Evolutionary conservation across 192 early-diverging fungal genomes (phyloP), one percentile per base, ranked within the genome.

Genomic region (Umbelopsis ramanniana): DNA sequence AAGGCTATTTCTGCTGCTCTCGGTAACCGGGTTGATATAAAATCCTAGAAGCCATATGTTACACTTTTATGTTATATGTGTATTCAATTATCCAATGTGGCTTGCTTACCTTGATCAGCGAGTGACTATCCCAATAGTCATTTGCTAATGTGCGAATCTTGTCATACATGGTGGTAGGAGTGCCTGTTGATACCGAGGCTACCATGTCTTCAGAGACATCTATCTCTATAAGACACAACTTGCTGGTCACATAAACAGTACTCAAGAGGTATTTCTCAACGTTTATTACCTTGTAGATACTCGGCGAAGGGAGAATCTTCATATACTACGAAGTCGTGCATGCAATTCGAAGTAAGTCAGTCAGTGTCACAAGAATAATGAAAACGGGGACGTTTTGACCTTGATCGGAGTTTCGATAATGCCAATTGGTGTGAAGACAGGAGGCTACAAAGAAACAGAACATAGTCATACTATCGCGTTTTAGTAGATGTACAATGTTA

Each of bases 261-360:
- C 17, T 15, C 3, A 3, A 26, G 19, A 38, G 57, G 57, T 10
- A 6, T 8, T 7, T 21, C 4, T 8, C 24, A 45, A 23, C 2
- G 11, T 37, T 37, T 17, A 29, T 53, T 82, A 89, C 88, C 82
- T 80, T 82, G 71, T 57, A 89, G 63, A 70, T 89, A 89, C 24
- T 86, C 83, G 43, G 85, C 88, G 46, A 89, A 74, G 37, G 88
- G 88, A 24, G 85, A 84, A 67, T 89, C 88, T 73, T 89, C 87
- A 68, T 89, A 89, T 22, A 89, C 81, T 63, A 89, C 77, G 48
- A 83, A 77, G 69, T 89, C 88, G 26, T 79, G 68, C 86, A 89
- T 88, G 57, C 48, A 17, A 50, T 50, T 17, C 48, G 1, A 50
- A 50, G 17, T 29, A 50, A 19, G 40, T 15, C 17, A 50, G n/a